Conservation (phyloP, 108 stramenopile genomes). For the Ochromonas danica region DNA sequence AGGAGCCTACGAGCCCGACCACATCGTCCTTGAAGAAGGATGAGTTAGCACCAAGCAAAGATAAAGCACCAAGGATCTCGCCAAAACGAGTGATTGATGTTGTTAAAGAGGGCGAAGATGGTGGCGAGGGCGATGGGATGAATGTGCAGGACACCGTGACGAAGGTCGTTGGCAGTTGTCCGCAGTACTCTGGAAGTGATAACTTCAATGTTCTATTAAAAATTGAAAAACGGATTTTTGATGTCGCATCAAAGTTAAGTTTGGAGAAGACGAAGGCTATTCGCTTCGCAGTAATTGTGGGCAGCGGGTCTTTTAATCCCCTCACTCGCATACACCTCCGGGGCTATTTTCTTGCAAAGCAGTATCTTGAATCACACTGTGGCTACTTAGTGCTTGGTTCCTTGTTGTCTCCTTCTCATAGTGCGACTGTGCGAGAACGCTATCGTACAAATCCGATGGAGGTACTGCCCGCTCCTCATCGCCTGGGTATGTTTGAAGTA, state of each 20-base stretch:
- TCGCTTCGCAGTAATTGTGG: slow-evolving; percentile 42
- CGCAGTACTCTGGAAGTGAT: neutral
- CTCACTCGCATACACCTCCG: slow-evolving; percentile 54
- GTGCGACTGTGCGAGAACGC: slow-evolving; percentile 51
- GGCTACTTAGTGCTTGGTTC: slow-evolving; percentile 50
- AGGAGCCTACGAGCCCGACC: too few relatives aligned
- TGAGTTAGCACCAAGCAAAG: too few relatives aligned
- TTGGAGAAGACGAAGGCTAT: neutral
- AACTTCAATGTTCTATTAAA: neutral
- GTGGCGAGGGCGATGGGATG: neutral
- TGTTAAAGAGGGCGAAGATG: too few relatives aligned
- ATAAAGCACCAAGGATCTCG: too few relatives aligned
- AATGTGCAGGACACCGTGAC: neutral
- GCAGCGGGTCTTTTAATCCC: slow-evolving; percentile 53
- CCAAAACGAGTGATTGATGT: too few relatives aligned
- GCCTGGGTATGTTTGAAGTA: slow-evolving; percentile 57
- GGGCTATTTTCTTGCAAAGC: slow-evolving; percentile 50
- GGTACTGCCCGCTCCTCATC: slow-evolving; percentile 54
- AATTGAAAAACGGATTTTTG: neutral
- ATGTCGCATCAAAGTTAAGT: neutral
- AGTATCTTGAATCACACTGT: slow-evolving; percentile 41
- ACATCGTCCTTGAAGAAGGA: too few relatives aligned
- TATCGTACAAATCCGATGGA: slow-evolving; percentile 47
- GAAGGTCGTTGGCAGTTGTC: slow-evolving; percentile 3
- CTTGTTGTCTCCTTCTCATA: slow-evolving; percentile 48